These are phyloP conservation scores for Diplodia seriata DNA, from an alignment of 2,329 filamentous ascomycete species.

Conservation along the genomic window DNA sequence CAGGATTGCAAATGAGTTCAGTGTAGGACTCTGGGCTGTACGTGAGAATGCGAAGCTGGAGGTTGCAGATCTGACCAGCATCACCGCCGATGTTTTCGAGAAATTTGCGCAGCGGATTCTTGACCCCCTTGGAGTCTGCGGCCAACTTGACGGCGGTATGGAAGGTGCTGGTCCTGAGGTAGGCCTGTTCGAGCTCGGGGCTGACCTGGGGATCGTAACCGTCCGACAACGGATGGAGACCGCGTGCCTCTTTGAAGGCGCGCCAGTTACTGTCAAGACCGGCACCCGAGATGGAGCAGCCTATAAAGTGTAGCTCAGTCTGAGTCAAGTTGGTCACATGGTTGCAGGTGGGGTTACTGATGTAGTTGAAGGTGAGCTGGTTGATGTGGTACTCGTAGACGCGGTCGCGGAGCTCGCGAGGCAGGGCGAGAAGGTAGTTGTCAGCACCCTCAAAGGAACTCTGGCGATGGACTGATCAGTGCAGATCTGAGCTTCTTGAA, in stretches of 20 bases:
- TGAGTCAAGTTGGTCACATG: not conserved
- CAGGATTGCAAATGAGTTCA: not conserved
- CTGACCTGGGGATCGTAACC: not conserved
- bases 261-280: not conserved
- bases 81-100: not conserved
- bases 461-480: not conserved
- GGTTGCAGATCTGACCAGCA: not conserved
- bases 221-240: not conserved
- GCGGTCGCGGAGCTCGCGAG: conserved; percentile 6
- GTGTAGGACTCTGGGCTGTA: not conserved
- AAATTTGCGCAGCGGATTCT: not conserved
- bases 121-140: not conserved
- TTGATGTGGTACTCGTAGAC: not conserved
- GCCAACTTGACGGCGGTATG: not conserved
- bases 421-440: not conserved
- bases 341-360: not conserved
- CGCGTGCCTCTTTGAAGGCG: not conserved
- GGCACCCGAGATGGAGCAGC: not conserved
- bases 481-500: not conserved
- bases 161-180: conserved; percentile 1
- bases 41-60: not conserved
- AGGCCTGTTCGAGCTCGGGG: conserved; percentile 3
- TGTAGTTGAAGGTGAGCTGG: not conserved
- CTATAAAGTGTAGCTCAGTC: not conserved
- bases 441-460: not conserved